These are phyloP conservation scores for Hyaloperonospora arabidopsidis DNA, from an alignment of 352 stramenopile species.

Conservation along the genomic window DNA sequence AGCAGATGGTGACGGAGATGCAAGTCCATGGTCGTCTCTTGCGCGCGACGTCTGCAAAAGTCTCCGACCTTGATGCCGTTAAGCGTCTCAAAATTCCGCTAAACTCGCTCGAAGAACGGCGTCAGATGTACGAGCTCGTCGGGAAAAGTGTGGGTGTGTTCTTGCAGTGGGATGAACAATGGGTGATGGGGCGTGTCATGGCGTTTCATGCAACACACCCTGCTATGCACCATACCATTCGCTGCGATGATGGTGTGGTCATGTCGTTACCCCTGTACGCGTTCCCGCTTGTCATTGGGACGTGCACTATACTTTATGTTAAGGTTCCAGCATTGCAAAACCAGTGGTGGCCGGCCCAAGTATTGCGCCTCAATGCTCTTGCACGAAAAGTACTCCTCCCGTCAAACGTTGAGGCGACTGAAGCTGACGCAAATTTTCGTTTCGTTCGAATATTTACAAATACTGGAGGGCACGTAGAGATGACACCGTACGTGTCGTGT, in stretches of 20 bases:
- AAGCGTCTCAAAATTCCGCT: constrained; percentile 45
- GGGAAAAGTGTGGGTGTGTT: constrained; percentile 61
- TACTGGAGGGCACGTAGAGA: constrained; percentile 16
- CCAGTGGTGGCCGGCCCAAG: constrained; percentile 67
- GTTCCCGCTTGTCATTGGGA: constrained; percentile 63
- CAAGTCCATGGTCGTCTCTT: constrained; percentile 65
- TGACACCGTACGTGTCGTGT: constrained; percentile 46
- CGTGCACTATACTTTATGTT: constrained; percentile 56
- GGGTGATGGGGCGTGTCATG: constrained; percentile 61
- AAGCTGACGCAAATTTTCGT: constrained; percentile 34
- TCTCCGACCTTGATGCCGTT: constrained; percentile 37
- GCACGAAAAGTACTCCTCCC: constrained; percentile 41
- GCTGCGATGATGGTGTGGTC: constrained; percentile 63
- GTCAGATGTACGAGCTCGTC: constrained; percentile 51
- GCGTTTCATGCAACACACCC: constrained; percentile 47
- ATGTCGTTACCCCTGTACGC: constrained; percentile 55
- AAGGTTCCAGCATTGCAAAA: constrained; percentile 54
- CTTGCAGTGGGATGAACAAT: constrained; percentile 72
- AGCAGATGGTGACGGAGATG: constrained; percentile 83
- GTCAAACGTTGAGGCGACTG: constrained; percentile 28
- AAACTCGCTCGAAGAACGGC: constrained; percentile 36
- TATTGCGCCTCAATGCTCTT: constrained; percentile 57
- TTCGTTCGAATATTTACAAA: constrained; percentile 56
- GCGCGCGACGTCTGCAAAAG: constrained; percentile 55
- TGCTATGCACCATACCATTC: constrained; percentile 49